Evolutionary conservation across 805 yeast genomes (phyloP), one percentile per base, ranked within the genome.

Genomic region (Yarrowia sp.): DNA sequence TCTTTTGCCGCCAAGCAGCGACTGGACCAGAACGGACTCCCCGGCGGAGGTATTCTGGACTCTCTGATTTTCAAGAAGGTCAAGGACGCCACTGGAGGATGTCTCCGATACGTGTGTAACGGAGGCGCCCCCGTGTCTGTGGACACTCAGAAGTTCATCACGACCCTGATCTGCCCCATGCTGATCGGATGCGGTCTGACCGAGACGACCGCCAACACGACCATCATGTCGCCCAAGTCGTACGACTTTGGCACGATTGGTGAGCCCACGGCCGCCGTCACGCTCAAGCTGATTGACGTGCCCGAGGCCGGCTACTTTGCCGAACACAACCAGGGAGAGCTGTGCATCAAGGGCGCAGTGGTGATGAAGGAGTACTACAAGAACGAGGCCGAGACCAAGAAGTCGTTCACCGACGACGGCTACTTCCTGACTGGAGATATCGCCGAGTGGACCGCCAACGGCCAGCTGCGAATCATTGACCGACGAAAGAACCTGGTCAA

Each of bases 401-500:
- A 77, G 17, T 90, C 96, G 0, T 86, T 89, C 72, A 81, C 86
- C 64, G 89, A 88, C 67, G 92, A 89, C 71, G 96, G 92, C 28
- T 95, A 98, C 98, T 95, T 95, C 81, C 83, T 81, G 74, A 95
- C 98, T 38, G 99, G 99, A 77, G 99, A 95, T 76, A 91, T 95
- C 77, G 97, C 93, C 74, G 92, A 90, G 80, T 91, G 97, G 96
- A 83, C 92, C 47, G 67, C 85, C 32, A 82, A 81, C 69, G 98
- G 98, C 69, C 87, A 85, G 66, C 81, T 95, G 73, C 85, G 83
- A 74, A 81, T 95, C 67, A 89, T 95, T 75, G 99, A 95, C 79
- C 89, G 99, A 75, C 90, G 86, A 81, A 95, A 95, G 86, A 95
- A 95, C 76, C 82, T 95, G 77, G 96, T 95, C 71, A 95, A 95